Evolutionary conservation across 1,284 basidiomycete genomes (phyloP).

Genomic region (Trichosporon sp.): DNA sequence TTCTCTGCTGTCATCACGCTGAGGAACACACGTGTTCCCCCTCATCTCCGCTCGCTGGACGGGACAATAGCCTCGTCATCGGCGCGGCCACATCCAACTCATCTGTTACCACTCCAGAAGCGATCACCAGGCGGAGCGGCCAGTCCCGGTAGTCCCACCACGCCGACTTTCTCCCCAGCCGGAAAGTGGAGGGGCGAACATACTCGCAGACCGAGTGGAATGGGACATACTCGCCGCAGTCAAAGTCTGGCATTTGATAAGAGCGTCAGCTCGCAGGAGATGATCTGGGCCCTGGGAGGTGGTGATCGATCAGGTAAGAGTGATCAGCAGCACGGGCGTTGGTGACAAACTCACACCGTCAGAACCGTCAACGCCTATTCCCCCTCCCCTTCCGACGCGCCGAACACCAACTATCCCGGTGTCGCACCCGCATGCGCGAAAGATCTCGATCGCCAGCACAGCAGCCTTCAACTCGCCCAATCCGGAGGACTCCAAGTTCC

Average conservation of each 20-base stretch:
- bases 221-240: slow-evolving; percentile 26
- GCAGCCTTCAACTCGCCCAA: not conserved
- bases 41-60: not conserved
- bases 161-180: not conserved
- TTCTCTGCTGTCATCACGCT: slow-evolving; percentile 81
- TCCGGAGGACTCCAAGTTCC: not conserved
- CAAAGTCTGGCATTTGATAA: slow-evolving; percentile 39
- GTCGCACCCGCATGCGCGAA: slow-evolving; percentile 44
- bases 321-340: not conserved
- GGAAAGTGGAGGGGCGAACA: slow-evolving; percentile 3
- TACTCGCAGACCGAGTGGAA: slow-evolving; percentile 1
- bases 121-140: not conserved
- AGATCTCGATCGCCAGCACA: slow-evolving; percentile 30
- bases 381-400: slow-evolving; percentile 31
- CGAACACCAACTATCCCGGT: slow-evolving; percentile 27
- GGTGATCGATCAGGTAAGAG: slow-evolving; percentile 17
- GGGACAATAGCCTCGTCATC: not conserved
- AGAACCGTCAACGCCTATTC: slow-evolving; percentile 15
- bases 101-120: slow-evolving; percentile 1
- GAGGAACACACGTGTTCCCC: slow-evolving; percentile 60
- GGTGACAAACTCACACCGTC: not conserved
- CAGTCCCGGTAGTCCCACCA: not conserved
- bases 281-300: slow-evolving; percentile 40
- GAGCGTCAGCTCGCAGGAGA: slow-evolving; percentile 41
- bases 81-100: not conserved